Base-by-base conservation (phyloP, 2,329 filamentous ascomycete species). In the Falciphora oryzae region DNA sequence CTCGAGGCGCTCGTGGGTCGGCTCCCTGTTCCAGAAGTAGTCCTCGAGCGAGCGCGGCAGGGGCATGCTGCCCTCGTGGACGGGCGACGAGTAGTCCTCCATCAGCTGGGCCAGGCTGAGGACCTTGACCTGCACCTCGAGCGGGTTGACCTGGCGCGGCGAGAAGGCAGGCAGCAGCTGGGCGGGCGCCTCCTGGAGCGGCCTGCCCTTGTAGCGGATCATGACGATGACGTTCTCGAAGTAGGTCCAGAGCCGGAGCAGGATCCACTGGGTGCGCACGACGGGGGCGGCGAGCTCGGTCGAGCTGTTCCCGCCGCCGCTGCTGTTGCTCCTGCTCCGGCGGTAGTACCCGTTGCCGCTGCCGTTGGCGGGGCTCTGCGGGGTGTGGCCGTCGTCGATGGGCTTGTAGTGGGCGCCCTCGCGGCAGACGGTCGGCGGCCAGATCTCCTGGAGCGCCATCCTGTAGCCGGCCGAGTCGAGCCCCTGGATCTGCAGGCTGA, bases 381-480 rank as follows among this genome's bases (percentile, higher is more conserved):
- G 44, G 4, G 44, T 53, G 44, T 53, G 44, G 44, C 44, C 44
- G 58, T 60, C 58, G 58, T 60, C 58, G 18, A 35, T n/a, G 58
- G 58, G 58, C 28, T 31, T 28, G 58, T 22, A 60, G 16, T 31
- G 22, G 58, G 29, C 13, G 31, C 58, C 58, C 14, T 60, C 22
- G 28, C 31, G 58, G 28, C 22, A 35, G 11, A 60, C 58, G 16
- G 58, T 60, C 1, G 58, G 58, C 28, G 58, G 58, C 58, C 58
- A 60, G 14, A 31, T 35, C 29, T 60, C 58, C 58, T 60, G 58
- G 13, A 60, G 58, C 16, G 22, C 58, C 28, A 31, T 35, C 22
- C 31, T n/a, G 58, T 31, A 60, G 14, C 22, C 27, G 28, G 22
- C 31, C 28, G 58, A 35, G 28, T 60, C 58, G 29, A 60, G 58